Percentiles rank a stretch among this genome's conserved stretches.
phyloP scores from a whole-genome alignment of 306 rosid species.

The Trifolium subterraneum region DNA sequence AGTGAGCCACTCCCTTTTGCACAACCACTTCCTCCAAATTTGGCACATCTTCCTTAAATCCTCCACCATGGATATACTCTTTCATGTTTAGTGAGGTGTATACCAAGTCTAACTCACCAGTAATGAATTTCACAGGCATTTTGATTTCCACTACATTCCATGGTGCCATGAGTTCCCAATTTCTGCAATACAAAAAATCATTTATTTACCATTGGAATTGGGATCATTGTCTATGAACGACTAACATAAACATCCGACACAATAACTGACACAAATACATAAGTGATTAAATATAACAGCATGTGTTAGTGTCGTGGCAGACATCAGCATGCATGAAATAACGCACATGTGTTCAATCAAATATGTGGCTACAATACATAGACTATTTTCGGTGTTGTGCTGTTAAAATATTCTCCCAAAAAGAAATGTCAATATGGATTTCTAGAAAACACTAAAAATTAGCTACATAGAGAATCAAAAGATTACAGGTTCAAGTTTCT shows the following conservation, averaged over 20 bases:
- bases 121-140: slow-evolving; percentile 50
- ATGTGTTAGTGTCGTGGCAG: not conserved
- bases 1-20: slow-evolving; percentile 49
- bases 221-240: not conserved
- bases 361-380: not conserved
- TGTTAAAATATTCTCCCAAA: not conserved
- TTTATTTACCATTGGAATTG: not conserved
- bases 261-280: not conserved
- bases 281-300: not conserved
- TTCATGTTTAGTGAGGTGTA: slow-evolving; percentile 36
- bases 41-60: slow-evolving; percentile 49
- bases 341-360: not conserved
- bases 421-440: not conserved
- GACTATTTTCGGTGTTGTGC: not conserved
- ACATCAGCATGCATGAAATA: not conserved
- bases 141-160: slow-evolving; percentile 42
- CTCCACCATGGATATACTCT: slow-evolving; percentile 45
- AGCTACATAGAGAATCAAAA: not conserved
- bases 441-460: not conserved
- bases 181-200: slow-evolving; percentile 37
- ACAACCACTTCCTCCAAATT: slow-evolving; percentile 49
- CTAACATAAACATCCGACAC: not conserved
- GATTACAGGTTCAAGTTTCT: slow-evolving; percentile 39
- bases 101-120: slow-evolving; percentile 45
- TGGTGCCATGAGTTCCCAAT: slow-evolving; percentile 51